These are phyloP conservation scores for Verticillium dahliae DNA, from an alignment of 2,329 filamentous ascomycete species.

Conservation along the genomic window DNA sequence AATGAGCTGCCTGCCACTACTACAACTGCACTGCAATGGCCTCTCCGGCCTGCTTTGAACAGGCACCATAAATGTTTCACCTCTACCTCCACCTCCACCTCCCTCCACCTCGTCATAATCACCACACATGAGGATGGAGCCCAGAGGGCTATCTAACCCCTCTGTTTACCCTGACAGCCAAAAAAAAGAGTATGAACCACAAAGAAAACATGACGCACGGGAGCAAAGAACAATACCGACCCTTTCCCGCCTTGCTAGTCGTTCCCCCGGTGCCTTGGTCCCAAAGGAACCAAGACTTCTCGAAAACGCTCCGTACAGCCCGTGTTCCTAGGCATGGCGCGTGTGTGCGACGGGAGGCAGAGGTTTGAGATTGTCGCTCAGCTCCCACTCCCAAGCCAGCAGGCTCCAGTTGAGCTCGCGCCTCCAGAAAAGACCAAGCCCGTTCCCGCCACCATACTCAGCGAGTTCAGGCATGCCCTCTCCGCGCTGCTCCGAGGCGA, in stretches of 20 bases:
- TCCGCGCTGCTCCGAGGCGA: conserved; percentile 68
- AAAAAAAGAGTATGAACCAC: neutral
- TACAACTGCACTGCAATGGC: no score
- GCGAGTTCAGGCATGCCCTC: conserved; percentile 31
- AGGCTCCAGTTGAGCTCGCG: conserved; percentile 83
- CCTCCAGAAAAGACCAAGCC: conserved; percentile 64
- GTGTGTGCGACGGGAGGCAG: conserved; percentile 35
- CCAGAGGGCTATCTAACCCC: conserved; percentile 46
- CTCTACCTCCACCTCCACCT: neutral
- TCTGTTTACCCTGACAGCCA: conserved; percentile 29
- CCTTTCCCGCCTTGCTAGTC: neutral
- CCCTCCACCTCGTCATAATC: neutral
- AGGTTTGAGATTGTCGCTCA: conserved; percentile 28
- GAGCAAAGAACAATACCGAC: neutral
- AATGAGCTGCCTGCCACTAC: no score
- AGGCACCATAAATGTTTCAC: neutral
- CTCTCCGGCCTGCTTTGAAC: neutral
- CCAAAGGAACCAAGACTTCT: neutral
- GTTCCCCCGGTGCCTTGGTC: neutral
- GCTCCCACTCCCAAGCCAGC: conserved; percentile 71
- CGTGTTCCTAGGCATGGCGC: conserved; percentile 33
- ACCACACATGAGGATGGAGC: conserved; percentile 20
- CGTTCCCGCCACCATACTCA: conserved; percentile 42
- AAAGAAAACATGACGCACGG: neutral
- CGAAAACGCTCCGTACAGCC: neutral